A percentile compares a stretch with the other conserved stretches of the same genome.
Conservation (phyloP, 306 rosid species). For the Quercus agrifolia region DNA sequence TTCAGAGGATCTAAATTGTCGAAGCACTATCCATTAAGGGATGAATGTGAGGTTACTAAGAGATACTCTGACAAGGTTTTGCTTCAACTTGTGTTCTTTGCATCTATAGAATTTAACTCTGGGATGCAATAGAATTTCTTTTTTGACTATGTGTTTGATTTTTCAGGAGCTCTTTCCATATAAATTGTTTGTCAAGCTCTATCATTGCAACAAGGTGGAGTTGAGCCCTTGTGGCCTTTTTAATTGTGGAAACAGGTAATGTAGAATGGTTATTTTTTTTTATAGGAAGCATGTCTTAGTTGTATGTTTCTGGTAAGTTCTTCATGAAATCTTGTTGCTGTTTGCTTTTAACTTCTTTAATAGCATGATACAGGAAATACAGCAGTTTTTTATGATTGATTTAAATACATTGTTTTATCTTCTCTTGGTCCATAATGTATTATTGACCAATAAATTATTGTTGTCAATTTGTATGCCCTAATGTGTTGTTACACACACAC, state of each 20-base stretch:
- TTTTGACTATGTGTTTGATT: slow-evolving; percentile 1
- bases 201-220: slow-evolving; percentile 69
- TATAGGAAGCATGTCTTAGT: neutral
- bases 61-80: slow-evolving; percentile 69
- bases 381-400: neutral
- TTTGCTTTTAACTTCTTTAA: neutral
- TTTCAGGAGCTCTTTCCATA: slow-evolving; percentile 74
- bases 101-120: neutral
- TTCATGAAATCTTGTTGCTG: neutral
- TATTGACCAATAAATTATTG: too few species aligned
- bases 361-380: slow-evolving; percentile 7
- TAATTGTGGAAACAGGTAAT: slow-evolving; percentile 94
- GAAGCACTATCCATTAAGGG: slow-evolving; percentile 33
- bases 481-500: neutral
- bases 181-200: slow-evolving; percentile 76
- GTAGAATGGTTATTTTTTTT: slow-evolving; percentile 1
- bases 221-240: slow-evolving; percentile 75
- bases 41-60: slow-evolving; percentile 52
- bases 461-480: neutral
- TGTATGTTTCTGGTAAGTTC: slow-evolving; percentile 2
- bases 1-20: slow-evolving; percentile 70
- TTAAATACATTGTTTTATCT: neutral
- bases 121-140: slow-evolving; percentile 12
- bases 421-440: neutral
- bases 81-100: neutral